Base-by-base conservation (phyloP, 495 filamentous ascomycete genomes). In the Penicillium cosmopolitanum region DNA sequence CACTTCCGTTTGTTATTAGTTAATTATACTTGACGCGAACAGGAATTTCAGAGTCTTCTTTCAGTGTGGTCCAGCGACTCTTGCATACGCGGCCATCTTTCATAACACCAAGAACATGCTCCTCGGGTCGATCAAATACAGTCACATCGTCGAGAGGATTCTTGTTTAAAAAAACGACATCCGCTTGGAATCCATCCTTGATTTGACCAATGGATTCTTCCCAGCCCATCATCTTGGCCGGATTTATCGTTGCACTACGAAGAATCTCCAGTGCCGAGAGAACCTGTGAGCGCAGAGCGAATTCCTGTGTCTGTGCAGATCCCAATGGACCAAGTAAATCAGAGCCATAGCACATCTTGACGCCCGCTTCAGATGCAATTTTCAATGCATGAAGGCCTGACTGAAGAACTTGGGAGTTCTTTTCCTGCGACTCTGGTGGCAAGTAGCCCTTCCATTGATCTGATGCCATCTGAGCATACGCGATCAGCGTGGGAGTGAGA, bases 291-390 rank as follows among this genome's bases (percentile, higher is more conserved):
- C 82, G 73, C 9, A 85, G 57, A 11, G 65, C 58, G 55, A 84
- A 85, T 57, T 85, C 83, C 33, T 75, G 68, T 4, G 71, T 79
- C 69, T 86, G 80, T 33, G 76, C 71, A 11, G 65, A 66, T 11
- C 72, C 71, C 60, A 84, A 33, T 10, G 75, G 75, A 1, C 76
- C 82, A 0, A 86, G 72, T 16, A 85, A 73, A 68, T 84, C 83
- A 3, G 81, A 80, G 5, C 82, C 82, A 66, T 75, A 84, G 62
- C 82, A 85, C 65, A 86, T 81, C 4, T 68, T 77, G 2, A 84
- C 76, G 4, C 79, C 82, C 3, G 79, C 81, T 11, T 78, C 70
- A 6, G 68, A 66, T 1, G 77, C 78, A 47, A 82, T 72, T 28
- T 74, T 70, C 33, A 85, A 55, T 2, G 77, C 71, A 13, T 74